Evolutionary conservation across 1,284 basidiomycete genomes (phyloP).

Genomic region (Heterobasidion occidentale): DNA sequence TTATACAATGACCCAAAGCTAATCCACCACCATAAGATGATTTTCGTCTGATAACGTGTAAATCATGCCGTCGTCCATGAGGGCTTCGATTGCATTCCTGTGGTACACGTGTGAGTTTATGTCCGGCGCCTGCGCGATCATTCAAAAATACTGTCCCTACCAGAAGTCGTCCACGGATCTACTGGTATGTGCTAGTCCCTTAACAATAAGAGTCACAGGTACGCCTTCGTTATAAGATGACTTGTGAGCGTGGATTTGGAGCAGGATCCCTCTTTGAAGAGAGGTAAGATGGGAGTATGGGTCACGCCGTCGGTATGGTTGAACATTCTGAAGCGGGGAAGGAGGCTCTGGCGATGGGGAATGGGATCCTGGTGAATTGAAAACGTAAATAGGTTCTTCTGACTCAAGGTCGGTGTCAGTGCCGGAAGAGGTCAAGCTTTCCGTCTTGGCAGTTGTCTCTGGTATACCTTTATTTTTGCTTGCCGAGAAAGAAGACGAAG

Average conservation of each 20-base stretch:
- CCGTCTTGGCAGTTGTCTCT: background rate
- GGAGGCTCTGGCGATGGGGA: background rate
- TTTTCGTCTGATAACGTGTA: background rate
- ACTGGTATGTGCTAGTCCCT: conserved; percentile 31
- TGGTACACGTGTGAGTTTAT: background rate
- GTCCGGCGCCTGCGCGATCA: too few species aligned
- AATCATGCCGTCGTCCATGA: conserved; percentile 4
- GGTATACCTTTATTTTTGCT: too few species aligned
- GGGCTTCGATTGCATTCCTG: conserved; percentile 1
- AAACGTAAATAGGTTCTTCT: background rate
- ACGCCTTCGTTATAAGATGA: conserved; percentile 43
- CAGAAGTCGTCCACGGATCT: conserved; percentile 33
- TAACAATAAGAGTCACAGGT: conserved; percentile 53
- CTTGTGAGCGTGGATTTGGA: conserved; percentile 39
- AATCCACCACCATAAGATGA: background rate
- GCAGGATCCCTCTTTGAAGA: conserved; percentile 60
- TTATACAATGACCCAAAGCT: background rate
- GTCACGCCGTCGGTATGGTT: conserved; percentile 18
- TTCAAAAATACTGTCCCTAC: conserved; percentile 22
- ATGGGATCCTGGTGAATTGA: background rate
- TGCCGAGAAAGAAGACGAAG: background rate
- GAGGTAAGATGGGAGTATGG: conserved; percentile 50
- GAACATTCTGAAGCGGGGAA: background rate
- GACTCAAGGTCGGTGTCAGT: background rate
- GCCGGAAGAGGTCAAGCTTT: background rate